Conservation (phyloP, 768 basidiomycete genomes). For the Exidia glandulosa region DNA sequence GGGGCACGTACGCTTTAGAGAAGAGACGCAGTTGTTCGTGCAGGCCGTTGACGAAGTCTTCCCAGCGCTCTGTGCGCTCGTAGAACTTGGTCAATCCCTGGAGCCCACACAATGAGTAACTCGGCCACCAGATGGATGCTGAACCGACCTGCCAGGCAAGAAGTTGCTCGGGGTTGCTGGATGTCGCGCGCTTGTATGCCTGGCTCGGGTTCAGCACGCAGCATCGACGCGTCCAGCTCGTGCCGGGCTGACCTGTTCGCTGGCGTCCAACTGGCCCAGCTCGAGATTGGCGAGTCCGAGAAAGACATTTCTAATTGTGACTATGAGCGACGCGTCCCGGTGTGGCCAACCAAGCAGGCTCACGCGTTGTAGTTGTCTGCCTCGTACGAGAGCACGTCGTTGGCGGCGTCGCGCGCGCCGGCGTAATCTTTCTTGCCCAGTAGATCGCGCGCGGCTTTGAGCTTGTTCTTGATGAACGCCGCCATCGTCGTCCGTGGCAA, state of each 20-base stretch:
- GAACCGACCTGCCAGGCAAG: slow-evolving; percentile 74
- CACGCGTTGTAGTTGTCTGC: slow-evolving; percentile 83
- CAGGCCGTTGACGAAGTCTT: slow-evolving; percentile 42
- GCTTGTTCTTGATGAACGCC: slow-evolving; percentile 50
- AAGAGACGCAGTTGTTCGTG: slow-evolving; percentile 48
- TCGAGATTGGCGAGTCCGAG: slow-evolving; percentile 72
- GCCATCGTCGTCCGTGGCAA: slow-evolving; percentile 8
- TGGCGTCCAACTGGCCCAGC: slow-evolving; percentile 53
- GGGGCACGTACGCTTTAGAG: slow-evolving; percentile 45
- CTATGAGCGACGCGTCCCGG: not conserved
- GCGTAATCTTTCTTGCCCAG: slow-evolving; percentile 66
- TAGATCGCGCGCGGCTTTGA: slow-evolving; percentile 71
- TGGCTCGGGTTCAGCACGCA: not conserved
- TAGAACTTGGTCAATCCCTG: slow-evolving; percentile 69
- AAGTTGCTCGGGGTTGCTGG: slow-evolving; percentile 51
- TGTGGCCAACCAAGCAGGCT: slow-evolving; percentile 17
- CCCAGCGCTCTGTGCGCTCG: slow-evolving; percentile 52
- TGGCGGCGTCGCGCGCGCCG: slow-evolving; percentile 53
- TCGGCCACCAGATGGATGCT: not conserved
- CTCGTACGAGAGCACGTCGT: slow-evolving; percentile 61
- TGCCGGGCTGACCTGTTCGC: slow-evolving; percentile 67
- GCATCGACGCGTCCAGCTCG: not conserved
- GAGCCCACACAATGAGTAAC: slow-evolving; percentile 2
- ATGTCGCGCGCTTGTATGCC: slow-evolving; percentile 72
- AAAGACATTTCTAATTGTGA: slow-evolving; percentile 65